Conservation (phyloP, 768 basidiomycete species). For the Auricularia sp. region DNA sequence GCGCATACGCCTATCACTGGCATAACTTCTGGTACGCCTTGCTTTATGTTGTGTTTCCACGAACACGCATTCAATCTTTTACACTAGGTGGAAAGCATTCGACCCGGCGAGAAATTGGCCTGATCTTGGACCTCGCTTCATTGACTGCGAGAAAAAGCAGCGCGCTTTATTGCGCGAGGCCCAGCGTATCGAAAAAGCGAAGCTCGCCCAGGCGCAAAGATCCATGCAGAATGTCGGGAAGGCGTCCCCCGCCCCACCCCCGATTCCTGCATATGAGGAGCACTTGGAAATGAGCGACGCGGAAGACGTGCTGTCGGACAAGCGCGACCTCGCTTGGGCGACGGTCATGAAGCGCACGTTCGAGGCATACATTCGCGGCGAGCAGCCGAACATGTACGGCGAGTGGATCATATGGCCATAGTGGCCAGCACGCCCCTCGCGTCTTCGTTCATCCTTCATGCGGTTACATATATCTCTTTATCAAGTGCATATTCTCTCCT, state of each 20-base stretch:
- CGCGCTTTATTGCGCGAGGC: conserved; percentile 25
- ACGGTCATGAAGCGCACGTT: conserved; percentile 93
- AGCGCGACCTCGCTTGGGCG: conserved; percentile 81
- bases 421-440: neutral
- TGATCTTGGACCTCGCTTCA: conserved; percentile 76
- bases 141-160: conserved; percentile 59
- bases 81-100: conserved; percentile 85
- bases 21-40: conserved; percentile 77
- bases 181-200: neutral
- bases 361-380: conserved; percentile 84
- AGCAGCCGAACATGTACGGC: conserved; percentile 92
- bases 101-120: conserved; percentile 92
- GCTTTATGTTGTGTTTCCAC: neutral
- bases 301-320: conserved; percentile 45
- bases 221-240: conserved; percentile 11
- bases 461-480: neutral
- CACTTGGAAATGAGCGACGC: conserved; percentile 5
- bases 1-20: conserved; percentile 93
- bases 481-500: neutral
- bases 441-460: neutral
- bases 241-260: conserved; percentile 4
- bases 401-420: conserved; percentile 50
- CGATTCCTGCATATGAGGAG: neutral
- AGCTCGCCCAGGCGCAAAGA: conserved; percentile 22
- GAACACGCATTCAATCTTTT: neutral